These are phyloP conservation scores for Diaporthe citri DNA, from an alignment of 2,329 filamentous ascomycete species.

Conservation along the genomic window DNA sequence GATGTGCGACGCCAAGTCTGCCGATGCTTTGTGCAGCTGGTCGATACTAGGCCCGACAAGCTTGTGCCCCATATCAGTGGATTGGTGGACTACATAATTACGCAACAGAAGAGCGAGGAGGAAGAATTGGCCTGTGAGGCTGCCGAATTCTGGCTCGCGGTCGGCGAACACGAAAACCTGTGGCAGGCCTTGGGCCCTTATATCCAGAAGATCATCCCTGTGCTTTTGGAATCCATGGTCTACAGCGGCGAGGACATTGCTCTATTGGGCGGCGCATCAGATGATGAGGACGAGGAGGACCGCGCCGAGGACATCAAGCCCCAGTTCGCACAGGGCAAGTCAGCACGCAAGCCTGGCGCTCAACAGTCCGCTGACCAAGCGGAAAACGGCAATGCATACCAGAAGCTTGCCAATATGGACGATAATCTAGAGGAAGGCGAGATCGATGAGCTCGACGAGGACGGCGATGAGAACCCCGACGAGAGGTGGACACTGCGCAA, in stretches of 20 bases:
- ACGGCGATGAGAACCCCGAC: slow-evolving; percentile 86
- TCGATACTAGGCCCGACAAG: slow-evolving; percentile 91
- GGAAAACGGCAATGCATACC: slow-evolving; percentile 67
- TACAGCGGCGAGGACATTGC: slow-evolving; percentile 95
- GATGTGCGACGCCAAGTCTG: slow-evolving; percentile 95
- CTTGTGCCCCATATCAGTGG: slow-evolving; percentile 88
- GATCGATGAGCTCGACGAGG: slow-evolving; percentile 79
- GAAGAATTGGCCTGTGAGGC: slow-evolving; percentile 93
- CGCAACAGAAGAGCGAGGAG: slow-evolving; percentile 89
- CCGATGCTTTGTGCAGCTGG: slow-evolving; percentile 90
- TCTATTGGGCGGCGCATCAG: slow-evolving; percentile 83
- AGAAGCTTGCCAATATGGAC: slow-evolving; percentile 70
- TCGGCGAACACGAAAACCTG: slow-evolving; percentile 87
- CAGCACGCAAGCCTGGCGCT: slow-evolving; percentile 68
- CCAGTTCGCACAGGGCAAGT: slow-evolving; percentile 81
- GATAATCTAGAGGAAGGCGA: slow-evolving; percentile 91
- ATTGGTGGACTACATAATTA: slow-evolving; percentile 92
- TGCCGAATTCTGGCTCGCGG: slow-evolving; percentile 96
- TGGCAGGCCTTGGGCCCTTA: slow-evolving; percentile 83
- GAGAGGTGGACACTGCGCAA: slow-evolving; percentile 96
- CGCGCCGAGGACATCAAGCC: slow-evolving; percentile 92
- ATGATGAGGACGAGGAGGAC: slow-evolving; percentile 94
- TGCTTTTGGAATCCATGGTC: slow-evolving; percentile 93
- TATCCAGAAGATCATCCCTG: slow-evolving; percentile 87
- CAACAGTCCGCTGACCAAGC: slow-evolving; percentile 63